Evolutionary conservation across 139 green algal species (phyloP).

Genomic region (Asterochloris sp.): DNA sequence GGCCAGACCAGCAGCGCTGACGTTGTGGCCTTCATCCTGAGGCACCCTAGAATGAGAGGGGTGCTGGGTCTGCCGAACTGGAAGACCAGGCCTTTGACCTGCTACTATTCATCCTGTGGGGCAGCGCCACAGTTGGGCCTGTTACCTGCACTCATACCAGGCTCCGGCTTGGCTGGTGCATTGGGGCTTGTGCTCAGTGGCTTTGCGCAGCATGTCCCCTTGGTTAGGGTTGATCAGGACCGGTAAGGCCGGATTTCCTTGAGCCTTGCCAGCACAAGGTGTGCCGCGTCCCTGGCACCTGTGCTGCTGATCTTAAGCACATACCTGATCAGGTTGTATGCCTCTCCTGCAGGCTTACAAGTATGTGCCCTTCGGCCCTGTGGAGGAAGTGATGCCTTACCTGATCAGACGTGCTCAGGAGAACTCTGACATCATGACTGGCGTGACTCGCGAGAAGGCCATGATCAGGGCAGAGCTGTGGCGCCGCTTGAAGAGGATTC

Average conservation of each 20-base stretch:
- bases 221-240: too few species aligned
- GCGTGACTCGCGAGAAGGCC: conserved; percentile 37
- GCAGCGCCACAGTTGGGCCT: too few species aligned
- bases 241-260: too few species aligned
- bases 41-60: not conserved
- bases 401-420: conserved; percentile 73
- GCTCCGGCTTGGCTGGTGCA: too few species aligned
- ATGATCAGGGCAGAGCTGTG: conserved; percentile 38
- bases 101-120: not conserved
- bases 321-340: not conserved
- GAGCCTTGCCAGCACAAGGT: too few species aligned
- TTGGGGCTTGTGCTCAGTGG: too few species aligned
- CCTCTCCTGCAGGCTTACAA: conserved; percentile 62
- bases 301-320: too few species aligned
- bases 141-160: too few species aligned
- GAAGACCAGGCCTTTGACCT: not conserved
- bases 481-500: conserved; percentile 20
- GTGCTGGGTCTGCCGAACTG: too few species aligned
- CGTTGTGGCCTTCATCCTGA: not conserved
- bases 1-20: not conserved
- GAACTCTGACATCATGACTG: conserved; percentile 57
- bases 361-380: conserved; percentile 72
- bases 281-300: too few species aligned
- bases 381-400: conserved; percentile 76
- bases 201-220: too few species aligned